Percentiles rank a stretch among this genome's conserved stretches.
Conservation (phyloP, 768 basidiomycete species). For the Collybiopsis confluens region DNA sequence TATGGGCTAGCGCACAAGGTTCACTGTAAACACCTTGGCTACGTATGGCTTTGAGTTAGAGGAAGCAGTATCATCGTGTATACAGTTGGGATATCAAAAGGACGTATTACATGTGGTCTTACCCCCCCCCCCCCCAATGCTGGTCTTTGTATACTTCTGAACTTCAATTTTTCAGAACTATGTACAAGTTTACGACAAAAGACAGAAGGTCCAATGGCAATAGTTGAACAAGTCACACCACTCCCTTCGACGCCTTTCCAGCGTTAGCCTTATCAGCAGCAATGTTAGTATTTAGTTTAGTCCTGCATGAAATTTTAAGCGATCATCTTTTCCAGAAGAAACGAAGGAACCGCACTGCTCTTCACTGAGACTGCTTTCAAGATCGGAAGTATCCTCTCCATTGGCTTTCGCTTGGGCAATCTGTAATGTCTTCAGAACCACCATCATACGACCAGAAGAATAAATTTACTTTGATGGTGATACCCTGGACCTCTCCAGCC, state of each 20-base stretch:
- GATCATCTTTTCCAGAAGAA: not conserved
- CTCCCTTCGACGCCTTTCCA: slow-evolving; percentile 22
- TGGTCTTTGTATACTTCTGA: too few species aligned
- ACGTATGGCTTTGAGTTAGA: too few species aligned
- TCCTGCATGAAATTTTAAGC: slow-evolving; percentile 12
- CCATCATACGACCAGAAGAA: not conserved
- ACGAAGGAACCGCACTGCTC: slow-evolving; percentile 23
- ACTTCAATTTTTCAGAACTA: too few species aligned
- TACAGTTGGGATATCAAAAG: too few species aligned
- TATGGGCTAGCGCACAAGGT: slow-evolving; percentile 46
- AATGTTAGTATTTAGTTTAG: slow-evolving; percentile 32
- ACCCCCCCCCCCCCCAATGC: too few species aligned
- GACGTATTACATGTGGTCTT: too few species aligned
- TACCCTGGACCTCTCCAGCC: slow-evolving; percentile 29
- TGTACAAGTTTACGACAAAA: not conserved
- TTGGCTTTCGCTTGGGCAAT: slow-evolving; percentile 31
- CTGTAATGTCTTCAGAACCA: slow-evolving; percentile 7
- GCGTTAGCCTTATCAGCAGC: slow-evolving; percentile 26
- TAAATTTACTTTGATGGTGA: slow-evolving; percentile 28
- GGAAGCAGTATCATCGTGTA: too few species aligned
- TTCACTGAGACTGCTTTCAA: slow-evolving; percentile 20
- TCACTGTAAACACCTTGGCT: not conserved
- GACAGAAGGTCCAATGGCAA: not conserved
- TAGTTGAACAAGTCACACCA: slow-evolving; percentile 1
- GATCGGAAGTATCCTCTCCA: slow-evolving; percentile 22